phyloP scores from a whole-genome alignment of 805 yeast species.

The Myxozyma sirexii region DNA sequence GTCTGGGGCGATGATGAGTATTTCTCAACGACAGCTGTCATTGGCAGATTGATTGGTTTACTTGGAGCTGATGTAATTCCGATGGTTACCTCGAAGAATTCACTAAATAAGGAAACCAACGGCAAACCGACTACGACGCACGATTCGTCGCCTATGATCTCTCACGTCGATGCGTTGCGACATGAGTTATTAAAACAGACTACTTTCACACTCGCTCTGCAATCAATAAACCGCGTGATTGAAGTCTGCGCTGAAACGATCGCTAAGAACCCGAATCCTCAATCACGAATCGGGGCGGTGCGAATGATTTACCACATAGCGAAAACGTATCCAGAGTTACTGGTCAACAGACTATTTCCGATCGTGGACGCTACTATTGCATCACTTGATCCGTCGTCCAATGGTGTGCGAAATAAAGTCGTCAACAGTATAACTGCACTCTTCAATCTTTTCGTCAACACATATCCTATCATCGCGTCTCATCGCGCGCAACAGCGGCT shows the following conservation, averaged over 20 bases:
- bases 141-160: neutral
- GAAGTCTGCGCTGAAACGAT: constrained; percentile 26
- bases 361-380: constrained; percentile 31
- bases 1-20: constrained; percentile 30
- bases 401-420: constrained; percentile 26
- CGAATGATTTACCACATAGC: constrained; percentile 19
- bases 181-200: constrained; percentile 25
- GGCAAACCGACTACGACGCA: neutral
- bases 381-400: constrained; percentile 27
- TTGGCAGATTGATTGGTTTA: constrained; percentile 15
- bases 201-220: neutral
- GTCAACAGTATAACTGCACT: constrained; percentile 29
- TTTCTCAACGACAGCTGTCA: constrained; percentile 6
- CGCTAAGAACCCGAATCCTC: constrained; percentile 11
- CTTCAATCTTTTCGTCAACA: constrained; percentile 25
- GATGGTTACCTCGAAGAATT: neutral
- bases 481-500: constrained; percentile 37
- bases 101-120: neutral
- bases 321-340: constrained; percentile 17
- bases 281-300: constrained; percentile 31
- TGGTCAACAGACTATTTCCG: constrained; percentile 30
- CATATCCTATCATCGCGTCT: constrained; percentile 31
- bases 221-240: constrained; percentile 24
- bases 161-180: constrained; percentile 9
- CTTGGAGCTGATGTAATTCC: constrained; percentile 24